A percentile compares a stretch with the other conserved stretches of the same genome.
Evolutionary conservation across 768 basidiomycete species (phyloP).

Genomic region (Boletus subcaerulescens): DNA sequence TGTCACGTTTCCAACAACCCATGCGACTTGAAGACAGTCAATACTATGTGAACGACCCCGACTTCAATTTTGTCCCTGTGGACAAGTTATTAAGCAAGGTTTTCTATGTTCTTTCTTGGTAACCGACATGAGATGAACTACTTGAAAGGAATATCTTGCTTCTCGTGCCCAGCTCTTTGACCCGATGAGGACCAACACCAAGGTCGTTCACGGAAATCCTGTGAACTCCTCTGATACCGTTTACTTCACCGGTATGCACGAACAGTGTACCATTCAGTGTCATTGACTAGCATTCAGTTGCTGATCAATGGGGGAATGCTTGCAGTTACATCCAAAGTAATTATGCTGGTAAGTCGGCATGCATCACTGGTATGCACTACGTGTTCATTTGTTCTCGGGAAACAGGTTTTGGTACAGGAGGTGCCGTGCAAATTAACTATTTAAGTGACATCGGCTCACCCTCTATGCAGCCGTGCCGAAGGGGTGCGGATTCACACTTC

Average conservation of each 20-base stretch:
- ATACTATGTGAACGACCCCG: conserved; percentile 92
- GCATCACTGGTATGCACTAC: neutral
- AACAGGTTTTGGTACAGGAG: conserved; percentile 85
- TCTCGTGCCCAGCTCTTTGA: conserved; percentile 80
- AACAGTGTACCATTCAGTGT: neutral
- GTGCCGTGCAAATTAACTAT: conserved; percentile 34
- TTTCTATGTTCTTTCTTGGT: neutral
- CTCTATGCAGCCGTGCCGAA: conserved; percentile 70
- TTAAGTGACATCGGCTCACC: conserved; percentile 2
- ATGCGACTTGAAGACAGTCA: conserved; percentile 56
- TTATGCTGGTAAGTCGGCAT: conserved; percentile 58
- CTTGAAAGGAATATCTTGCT: conserved; percentile 73
- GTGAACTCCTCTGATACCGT: conserved; percentile 89
- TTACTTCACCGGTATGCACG: conserved; percentile 75
- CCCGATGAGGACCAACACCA: conserved; percentile 57
- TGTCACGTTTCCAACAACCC: neutral
- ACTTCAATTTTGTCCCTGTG: conserved; percentile 73
- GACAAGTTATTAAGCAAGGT: conserved; percentile 84
- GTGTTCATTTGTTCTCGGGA: conserved; percentile 3
- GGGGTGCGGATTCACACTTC: conserved; percentile 94
- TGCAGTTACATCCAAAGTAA: conserved; percentile 90
- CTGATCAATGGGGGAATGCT: conserved; percentile 86
- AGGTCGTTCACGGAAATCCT: conserved; percentile 76
- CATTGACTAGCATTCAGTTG: conserved; percentile 42
- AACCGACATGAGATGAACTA: neutral